Evolutionary conservation across 352 stramenopile genomes (phyloP).

Genomic region (Phytophthora agathidicida): DNA sequence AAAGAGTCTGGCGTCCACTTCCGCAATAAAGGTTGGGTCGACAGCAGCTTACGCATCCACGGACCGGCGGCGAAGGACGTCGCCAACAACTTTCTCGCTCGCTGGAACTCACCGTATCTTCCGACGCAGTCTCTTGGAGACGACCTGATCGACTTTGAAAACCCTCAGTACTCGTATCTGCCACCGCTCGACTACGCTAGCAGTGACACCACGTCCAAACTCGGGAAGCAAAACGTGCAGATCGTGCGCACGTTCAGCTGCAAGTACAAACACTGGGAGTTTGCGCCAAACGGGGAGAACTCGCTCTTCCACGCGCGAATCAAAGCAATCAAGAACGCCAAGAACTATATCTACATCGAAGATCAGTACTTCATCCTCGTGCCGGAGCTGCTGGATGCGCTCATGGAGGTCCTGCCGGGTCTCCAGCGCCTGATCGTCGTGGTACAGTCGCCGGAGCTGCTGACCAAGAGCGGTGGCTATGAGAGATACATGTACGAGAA

Average conservation of each 20-base stretch:
- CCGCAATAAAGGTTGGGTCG: slow-evolving; percentile 54
- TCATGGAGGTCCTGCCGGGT: slow-evolving; percentile 45
- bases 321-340: slow-evolving; percentile 58
- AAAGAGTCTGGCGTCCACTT: slow-evolving; percentile 33
- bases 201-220: slow-evolving; percentile 16
- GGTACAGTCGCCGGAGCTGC: slow-evolving; percentile 32
- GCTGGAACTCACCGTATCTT: slow-evolving; percentile 53
- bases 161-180: slow-evolving; percentile 37
- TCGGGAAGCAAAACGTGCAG: slow-evolving; percentile 45
- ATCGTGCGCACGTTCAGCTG: slow-evolving; percentile 66
- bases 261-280: slow-evolving; percentile 48
- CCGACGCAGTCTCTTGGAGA: slow-evolving; percentile 30
- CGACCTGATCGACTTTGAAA: slow-evolving; percentile 54
- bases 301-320: slow-evolving; percentile 53
- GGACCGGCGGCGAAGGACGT: slow-evolving; percentile 55
- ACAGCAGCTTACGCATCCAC: slow-evolving; percentile 49
- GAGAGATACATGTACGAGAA: slow-evolving; percentile 59
- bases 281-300: slow-evolving; percentile 52
- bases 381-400: slow-evolving; percentile 40
- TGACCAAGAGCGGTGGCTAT: slow-evolving; percentile 36
- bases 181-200: slow-evolving; percentile 14
- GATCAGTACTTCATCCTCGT: slow-evolving; percentile 73
- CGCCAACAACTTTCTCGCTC: slow-evolving; percentile 51
- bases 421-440: slow-evolving; percentile 60
- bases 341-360: slow-evolving; percentile 75